Evolutionary conservation across 306 rosid genomes (phyloP), one percentile per base, ranked within the genome.

Genomic region (Cajanus cajan): DNA sequence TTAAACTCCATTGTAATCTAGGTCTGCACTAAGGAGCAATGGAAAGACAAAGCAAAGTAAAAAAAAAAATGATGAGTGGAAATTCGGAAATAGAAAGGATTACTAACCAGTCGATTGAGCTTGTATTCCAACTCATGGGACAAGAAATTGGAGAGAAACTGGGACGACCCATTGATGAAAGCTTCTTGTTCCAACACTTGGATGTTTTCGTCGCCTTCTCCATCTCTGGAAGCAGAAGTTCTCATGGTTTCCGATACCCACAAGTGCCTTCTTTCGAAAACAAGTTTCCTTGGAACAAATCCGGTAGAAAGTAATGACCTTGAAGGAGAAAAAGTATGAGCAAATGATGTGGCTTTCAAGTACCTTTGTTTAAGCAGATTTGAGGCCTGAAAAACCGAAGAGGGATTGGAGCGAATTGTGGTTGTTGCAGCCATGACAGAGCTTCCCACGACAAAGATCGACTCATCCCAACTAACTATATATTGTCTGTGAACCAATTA

Each of bases 21-120:
- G n/a, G n/a, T n/a, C n/a, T n/a, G n/a, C n/a, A 28, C 31, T 28
- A 52, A 52, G 61, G 62, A 57, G 36, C 64, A 22, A 24, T 4
- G 36, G 8, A 58, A 25, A 4, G 37, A 6, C 1, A 6, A 10
- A 51, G n/a, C 44, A 40, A 40, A 40, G 7, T 9, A 44, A 10
- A 44, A 44, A 44, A 16, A 1, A 50, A n/a, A 21, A 31, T 33
- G 0, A 63, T 31, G 24, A 71, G 58, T 41, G 37, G 8, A 67
- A 44, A 77, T 12, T 24, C 64, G 31, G 19, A 31, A 71, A 6
- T 24, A 62, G 54, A 40, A 3, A 68, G 25, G 15, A 80, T 40
- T 37, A 87, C 94, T 6, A 78, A 94, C 98, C 95, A 87, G 31
- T 75, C 77, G 79, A 82, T 94, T 94, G 61, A 92, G 89, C 2